Evolutionary conservation across 2,329 filamentous ascomycete genomes (phyloP).

Genomic region (Alternaria ethzedia): DNA sequence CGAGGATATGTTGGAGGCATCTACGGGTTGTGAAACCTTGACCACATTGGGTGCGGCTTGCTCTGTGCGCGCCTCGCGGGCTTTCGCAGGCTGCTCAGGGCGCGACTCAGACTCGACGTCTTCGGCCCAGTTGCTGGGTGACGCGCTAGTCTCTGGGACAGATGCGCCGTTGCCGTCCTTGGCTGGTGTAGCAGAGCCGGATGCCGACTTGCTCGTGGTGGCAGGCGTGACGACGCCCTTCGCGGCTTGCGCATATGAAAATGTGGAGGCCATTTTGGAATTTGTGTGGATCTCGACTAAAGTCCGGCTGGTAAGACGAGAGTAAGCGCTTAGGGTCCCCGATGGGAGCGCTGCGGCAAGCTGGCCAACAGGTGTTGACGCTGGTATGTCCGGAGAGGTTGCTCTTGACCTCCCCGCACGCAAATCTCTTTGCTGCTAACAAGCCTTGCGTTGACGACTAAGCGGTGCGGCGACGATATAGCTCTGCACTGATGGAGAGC

Average conservation of each 20-base stretch:
- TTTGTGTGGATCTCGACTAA: slow-evolving; percentile 9
- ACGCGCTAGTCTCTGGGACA: slow-evolving; percentile 33
- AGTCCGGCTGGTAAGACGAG: slow-evolving; percentile 10
- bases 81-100: slow-evolving; percentile 32
- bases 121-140: slow-evolving; percentile 54
- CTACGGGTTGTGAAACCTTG: slow-evolving; percentile 17
- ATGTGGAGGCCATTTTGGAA: slow-evolving; percentile 56
- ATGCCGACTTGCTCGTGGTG: slow-evolving; percentile 53
- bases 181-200: slow-evolving; percentile 51
- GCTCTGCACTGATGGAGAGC: slow-evolving; percentile 15
- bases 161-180: slow-evolving; percentile 44
- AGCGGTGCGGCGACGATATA: not conserved
- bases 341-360: slow-evolving; percentile 37
- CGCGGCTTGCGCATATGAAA: slow-evolving; percentile 95
- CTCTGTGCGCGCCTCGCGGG: slow-evolving; percentile 30
- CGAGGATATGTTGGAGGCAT: slow-evolving; percentile 51
- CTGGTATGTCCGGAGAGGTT: slow-evolving; percentile 51
- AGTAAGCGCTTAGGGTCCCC: slow-evolving; percentile 35
- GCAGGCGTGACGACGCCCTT: slow-evolving; percentile 70
- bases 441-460: slow-evolving; percentile 20
- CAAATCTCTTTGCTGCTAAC: slow-evolving; percentile 24
- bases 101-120: slow-evolving; percentile 53
- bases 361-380: slow-evolving; percentile 39
- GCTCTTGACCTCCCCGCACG: slow-evolving; percentile 51
- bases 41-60: slow-evolving; percentile 24